phyloP scores from a whole-genome alignment of 2,329 filamentous ascomycete species.

The Colletotrichum sp. region DNA sequence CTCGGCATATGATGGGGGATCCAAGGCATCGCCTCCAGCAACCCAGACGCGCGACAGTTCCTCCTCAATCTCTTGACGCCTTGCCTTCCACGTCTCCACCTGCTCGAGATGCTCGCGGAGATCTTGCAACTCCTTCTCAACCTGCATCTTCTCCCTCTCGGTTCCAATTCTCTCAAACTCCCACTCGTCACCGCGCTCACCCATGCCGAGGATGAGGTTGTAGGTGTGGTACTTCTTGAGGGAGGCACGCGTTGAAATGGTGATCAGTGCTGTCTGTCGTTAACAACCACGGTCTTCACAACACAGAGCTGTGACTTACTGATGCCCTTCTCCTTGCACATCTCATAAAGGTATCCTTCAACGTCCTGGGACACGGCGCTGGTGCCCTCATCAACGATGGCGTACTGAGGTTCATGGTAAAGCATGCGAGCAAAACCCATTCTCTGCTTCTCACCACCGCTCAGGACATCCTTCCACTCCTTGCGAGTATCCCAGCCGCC shows the following conservation, averaged over 20 bases:
- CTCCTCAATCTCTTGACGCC: constrained; percentile 79
- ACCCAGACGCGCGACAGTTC: constrained; percentile 74
- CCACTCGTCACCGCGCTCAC: constrained; percentile 84
- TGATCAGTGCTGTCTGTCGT: constrained; percentile 74
- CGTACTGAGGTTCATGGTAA: constrained; percentile 94
- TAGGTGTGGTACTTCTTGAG: constrained; percentile 96
- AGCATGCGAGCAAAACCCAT: constrained; percentile 89
- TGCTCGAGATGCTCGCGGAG: constrained; percentile 78
- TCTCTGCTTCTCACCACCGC: constrained; percentile 94
- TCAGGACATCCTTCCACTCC: constrained; percentile 98
- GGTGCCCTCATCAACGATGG: constrained; percentile 94
- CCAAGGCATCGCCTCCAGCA: constrained; percentile 52
- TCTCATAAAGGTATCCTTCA: constrained; percentile 91
- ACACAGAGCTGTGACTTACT: constrained; percentile 61
- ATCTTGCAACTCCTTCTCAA: constrained; percentile 89
- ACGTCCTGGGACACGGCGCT: constrained; percentile 94
- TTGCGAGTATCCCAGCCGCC: constrained; percentile 97
- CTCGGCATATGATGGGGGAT: constrained; percentile 48
- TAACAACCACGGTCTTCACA: constrained; percentile 2
- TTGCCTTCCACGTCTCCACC: constrained; percentile 82
- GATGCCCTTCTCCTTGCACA: constrained; percentile 89
- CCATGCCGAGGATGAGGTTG: constrained; percentile 83
- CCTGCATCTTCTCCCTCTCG: constrained; percentile 87
- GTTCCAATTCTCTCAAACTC: constrained; percentile 94
- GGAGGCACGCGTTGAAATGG: constrained; percentile 91